These are phyloP conservation scores for Melastoma candidum DNA, from an alignment of 441 rosid species.

Conservation along the genomic window DNA sequence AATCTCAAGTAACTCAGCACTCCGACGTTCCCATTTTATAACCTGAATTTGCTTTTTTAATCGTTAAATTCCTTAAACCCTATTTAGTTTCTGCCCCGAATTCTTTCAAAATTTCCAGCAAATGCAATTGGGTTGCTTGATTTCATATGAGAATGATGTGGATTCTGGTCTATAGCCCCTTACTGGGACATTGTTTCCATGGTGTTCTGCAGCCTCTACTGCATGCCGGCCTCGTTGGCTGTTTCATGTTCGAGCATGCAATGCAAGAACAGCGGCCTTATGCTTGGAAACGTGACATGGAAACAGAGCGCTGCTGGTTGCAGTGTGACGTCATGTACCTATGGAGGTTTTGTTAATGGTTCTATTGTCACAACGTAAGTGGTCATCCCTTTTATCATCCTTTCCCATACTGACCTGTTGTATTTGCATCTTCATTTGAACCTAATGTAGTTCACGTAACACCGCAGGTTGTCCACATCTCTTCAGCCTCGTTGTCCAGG, in stretches of 20 bases:
- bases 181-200: no score
- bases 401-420: no score
- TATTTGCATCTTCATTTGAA: no score
- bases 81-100: background rate
- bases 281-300: conserved; percentile 66
- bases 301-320: conserved; percentile 75
- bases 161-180: no score
- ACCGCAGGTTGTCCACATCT: conserved; percentile 55
- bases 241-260: conserved; percentile 97
- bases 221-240: conserved; percentile 74
- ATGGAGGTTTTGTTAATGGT: conserved; percentile 69
- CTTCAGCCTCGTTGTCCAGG: conserved; percentile 93
- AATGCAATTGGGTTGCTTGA: conserved; percentile 2
- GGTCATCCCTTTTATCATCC: no score
- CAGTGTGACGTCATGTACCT: conserved; percentile 72
- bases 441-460: no score
- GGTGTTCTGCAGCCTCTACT: conserved; percentile 51
- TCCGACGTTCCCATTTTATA: no score
- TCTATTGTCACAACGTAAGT: conserved; percentile 58
- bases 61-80: no score
- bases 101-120: conserved; percentile 5
- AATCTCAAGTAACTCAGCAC: conserved; percentile 47
- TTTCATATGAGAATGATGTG: no score
- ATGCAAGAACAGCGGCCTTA: conserved; percentile 70
- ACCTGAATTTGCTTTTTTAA: background rate